phyloP scores from a whole-genome alignment of 371 early-diverging fungal genomes.

The Apophysomyces variabilis region DNA sequence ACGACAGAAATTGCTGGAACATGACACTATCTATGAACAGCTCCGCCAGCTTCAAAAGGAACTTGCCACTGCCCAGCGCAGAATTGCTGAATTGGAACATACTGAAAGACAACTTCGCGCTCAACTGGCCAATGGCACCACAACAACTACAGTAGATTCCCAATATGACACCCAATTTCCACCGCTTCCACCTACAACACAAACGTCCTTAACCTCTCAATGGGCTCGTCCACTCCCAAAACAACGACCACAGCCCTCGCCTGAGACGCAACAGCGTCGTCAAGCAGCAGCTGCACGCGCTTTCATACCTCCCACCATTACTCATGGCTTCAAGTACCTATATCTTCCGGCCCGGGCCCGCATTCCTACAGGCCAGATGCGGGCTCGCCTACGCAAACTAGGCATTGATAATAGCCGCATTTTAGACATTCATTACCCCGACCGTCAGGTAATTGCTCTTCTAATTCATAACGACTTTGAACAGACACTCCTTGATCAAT shows the following conservation, averaged over 20 bases:
- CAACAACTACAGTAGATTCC: too few relatives aligned
- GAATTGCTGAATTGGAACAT: too few relatives aligned
- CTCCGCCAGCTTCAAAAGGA: too few relatives aligned
- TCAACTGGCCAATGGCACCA: too few relatives aligned
- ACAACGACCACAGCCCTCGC: background rate
- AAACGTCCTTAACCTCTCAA: background rate
- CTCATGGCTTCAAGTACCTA: slow-evolving; percentile 3
- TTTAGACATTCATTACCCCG: slow-evolving; percentile 11
- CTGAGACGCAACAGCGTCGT: slow-evolving; percentile 16
- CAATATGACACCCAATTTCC: too few relatives aligned
- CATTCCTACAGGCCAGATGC: background rate
- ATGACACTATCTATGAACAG: too few relatives aligned
- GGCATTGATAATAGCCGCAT: slow-evolving; percentile 12
- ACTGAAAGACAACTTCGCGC: too few relatives aligned
- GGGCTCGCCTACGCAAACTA: slow-evolving; percentile 1
- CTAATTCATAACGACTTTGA: slow-evolving; percentile 16
- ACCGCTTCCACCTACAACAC: too few relatives aligned
- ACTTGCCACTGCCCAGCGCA: too few relatives aligned
- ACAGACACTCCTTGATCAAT: background rate
- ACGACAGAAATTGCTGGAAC: too few relatives aligned
- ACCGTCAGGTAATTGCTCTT: slow-evolving; percentile 5
- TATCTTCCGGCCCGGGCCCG: slow-evolving; percentile 8
- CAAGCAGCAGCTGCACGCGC: slow-evolving; percentile 3
- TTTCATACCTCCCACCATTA: background rate
- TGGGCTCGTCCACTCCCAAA: background rate